These are phyloP conservation scores for Lachnellula cervina DNA, from an alignment of 2,329 filamentous ascomycete genomes.

Conservation along the genomic window DNA sequence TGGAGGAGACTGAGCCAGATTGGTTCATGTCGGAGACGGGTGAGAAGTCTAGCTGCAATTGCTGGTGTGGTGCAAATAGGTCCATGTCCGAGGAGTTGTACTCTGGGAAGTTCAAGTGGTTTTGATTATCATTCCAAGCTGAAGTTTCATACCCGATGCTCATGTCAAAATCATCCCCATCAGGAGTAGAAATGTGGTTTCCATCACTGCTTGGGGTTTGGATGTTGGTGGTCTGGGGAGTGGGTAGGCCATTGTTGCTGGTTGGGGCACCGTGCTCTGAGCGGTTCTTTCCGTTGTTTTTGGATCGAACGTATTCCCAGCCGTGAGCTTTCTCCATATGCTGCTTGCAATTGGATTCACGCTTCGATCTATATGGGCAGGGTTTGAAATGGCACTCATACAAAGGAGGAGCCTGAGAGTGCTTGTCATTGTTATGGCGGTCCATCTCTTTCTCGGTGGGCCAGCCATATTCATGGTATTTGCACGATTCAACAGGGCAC, in stretches of 20 bases:
- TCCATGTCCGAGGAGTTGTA: conserved; percentile 23
- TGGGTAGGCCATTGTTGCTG: conserved; percentile 42
- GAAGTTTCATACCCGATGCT: conserved; percentile 11
- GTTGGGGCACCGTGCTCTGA: conserved; percentile 39
- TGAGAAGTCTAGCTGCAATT: conserved; percentile 26
- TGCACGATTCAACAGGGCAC: conserved; percentile 76
- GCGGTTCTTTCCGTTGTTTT: conserved; percentile 71
- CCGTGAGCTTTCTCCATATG: conserved; percentile 97
- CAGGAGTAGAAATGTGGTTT: conserved; percentile 23
- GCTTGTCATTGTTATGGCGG: conserved; percentile 93
- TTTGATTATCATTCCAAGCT: conserved; percentile 13
- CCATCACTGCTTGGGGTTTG: conserved; percentile 54
- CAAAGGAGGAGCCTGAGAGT: conserved; percentile 72
- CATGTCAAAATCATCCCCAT: conserved; percentile 23
- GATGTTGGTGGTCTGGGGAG: conserved; percentile 52
- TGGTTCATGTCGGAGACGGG: conserved; percentile 25
- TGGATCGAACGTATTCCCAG: conserved; percentile 86
- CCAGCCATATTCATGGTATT: conserved; percentile 86
- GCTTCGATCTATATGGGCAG: conserved; percentile 92
- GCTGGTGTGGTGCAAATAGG: conserved; percentile 21
- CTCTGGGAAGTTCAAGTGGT: conserved; percentile 21
- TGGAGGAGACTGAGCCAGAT: conserved; percentile 20
- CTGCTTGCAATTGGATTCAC: conserved; percentile 95
- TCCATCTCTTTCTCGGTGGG: conserved; percentile 97
- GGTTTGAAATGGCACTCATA: conserved; percentile 78